phyloP scores from a whole-genome alignment of 306 rosid species.

The Prunus davidiana region DNA sequence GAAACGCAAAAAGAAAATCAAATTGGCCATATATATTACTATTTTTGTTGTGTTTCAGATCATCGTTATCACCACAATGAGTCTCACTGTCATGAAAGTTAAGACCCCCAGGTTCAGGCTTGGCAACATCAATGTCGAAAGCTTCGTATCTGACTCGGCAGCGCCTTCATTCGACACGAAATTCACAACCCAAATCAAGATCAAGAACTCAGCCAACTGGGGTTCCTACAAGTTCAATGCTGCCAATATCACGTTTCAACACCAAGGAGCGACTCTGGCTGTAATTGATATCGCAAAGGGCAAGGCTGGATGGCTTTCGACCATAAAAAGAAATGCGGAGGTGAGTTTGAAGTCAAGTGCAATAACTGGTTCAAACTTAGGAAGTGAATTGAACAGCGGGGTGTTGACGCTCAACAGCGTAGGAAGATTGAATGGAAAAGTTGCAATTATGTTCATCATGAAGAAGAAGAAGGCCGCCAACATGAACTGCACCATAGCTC shows the following conservation, averaged over 20 bases:
- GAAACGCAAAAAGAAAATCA: constrained; percentile 8
- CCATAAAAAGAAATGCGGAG: not conserved
- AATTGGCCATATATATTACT: constrained; percentile 5
- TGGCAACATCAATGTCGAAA: not conserved
- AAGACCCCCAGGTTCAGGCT: constrained; percentile 24
- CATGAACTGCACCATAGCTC: constrained; percentile 10
- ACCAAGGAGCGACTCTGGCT: not conserved
- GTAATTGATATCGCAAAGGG: not conserved
- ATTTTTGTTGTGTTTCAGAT: constrained; percentile 18
- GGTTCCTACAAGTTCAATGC: constrained; percentile 12
- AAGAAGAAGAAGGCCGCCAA: constrained; percentile 19
- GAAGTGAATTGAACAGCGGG: not conserved
- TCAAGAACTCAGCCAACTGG: constrained; percentile 12
- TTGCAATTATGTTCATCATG: constrained; percentile 9
- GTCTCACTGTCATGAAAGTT: constrained; percentile 3
- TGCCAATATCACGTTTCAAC: not conserved
- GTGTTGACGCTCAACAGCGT: not conserved
- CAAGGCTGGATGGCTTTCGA: constrained; percentile 10
- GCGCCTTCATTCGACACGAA: not conserved
- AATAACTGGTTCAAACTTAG: not conserved
- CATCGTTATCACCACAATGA: not conserved
- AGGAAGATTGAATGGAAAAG: constrained; percentile 2
- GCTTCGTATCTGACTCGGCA: not conserved
- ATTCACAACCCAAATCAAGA: constrained; percentile 7
- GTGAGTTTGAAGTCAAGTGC: not conserved